These are phyloP conservation scores for Populus hybrid DNA, from an alignment of 441 rosid species.

Conservation along the genomic window DNA sequence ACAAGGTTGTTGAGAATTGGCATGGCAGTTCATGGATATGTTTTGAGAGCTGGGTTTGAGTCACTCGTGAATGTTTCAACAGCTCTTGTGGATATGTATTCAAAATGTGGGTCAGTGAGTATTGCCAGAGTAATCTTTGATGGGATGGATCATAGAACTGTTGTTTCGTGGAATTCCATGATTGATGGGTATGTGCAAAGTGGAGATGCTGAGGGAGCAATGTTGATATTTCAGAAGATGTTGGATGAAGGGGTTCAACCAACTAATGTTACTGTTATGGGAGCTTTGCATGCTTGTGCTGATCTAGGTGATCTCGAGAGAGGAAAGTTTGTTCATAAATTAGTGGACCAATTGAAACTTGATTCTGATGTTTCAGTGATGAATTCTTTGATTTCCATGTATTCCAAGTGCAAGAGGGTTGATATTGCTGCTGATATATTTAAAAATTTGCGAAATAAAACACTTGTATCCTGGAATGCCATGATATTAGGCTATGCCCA, in stretches of 20 bases:
- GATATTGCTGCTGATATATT: conserved; percentile 58
- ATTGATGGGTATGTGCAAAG: conserved; percentile 75
- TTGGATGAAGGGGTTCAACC: conserved; percentile 72
- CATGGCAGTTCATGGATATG: no score
- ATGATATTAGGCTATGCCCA: conserved; percentile 86
- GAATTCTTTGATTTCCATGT: conserved; percentile 86
- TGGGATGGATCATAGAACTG: conserved; percentile 46
- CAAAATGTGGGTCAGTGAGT: conserved; percentile 52
- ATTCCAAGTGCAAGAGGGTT: conserved; percentile 68
- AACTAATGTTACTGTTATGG: conserved; percentile 78
- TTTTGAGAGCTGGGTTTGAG: background rate
- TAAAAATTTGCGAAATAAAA: conserved; percentile 48
- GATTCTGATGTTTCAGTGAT: conserved; percentile 58
- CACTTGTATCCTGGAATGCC: conserved; percentile 80
- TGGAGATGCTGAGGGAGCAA: conserved; percentile 51
- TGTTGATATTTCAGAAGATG: conserved; percentile 58
- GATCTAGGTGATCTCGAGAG: conserved; percentile 67
- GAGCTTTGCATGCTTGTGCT: conserved; percentile 77
- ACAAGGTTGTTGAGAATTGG: no score
- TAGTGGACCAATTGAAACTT: conserved; percentile 47
- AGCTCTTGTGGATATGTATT: conserved; percentile 83
- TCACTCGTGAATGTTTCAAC: conserved; percentile 63
- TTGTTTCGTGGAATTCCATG: conserved; percentile 85
- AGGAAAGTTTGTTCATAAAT: conserved; percentile 62
- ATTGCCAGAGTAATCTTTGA: conserved; percentile 63